Percentiles rank a stretch among this genome's conserved stretches.
Conservation (phyloP, 441 rosid genomes). For the Sinapis alba region DNA sequence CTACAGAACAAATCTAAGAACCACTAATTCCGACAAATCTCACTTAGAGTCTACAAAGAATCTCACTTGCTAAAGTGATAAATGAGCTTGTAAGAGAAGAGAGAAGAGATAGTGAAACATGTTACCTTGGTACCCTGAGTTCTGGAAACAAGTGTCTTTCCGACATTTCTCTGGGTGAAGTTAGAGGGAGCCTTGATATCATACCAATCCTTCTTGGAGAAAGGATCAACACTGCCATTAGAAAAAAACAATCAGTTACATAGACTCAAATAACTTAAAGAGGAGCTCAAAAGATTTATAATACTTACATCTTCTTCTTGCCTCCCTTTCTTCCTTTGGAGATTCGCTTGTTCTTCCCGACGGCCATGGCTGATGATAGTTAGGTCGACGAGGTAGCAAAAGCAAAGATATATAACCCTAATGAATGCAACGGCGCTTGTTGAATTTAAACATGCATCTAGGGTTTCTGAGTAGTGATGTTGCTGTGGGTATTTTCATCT, state of each 20-base stretch:
- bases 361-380: background rate
- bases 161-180: conserved; percentile 56
- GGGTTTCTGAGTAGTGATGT: too few species aligned
- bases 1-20: background rate
- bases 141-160: conserved; percentile 74
- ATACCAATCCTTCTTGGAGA: conserved; percentile 83
- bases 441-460: too few species aligned
- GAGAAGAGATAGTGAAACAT: background rate
- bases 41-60: too few species aligned
- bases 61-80: background rate
- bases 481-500: too few species aligned
- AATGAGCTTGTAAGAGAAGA: background rate
- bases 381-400: too few species aligned
- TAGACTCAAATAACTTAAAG: background rate
- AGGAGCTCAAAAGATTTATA: background rate
- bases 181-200: conserved; percentile 75
- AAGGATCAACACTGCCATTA: conserved; percentile 60
- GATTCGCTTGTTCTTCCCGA: background rate
- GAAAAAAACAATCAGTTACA: background rate
- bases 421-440: too few species aligned
- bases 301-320: background rate
- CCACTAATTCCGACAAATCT: background rate
- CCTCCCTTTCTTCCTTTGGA: conserved; percentile 7
- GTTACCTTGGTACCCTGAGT: conserved; percentile 81
- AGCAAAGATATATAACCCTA: too few species aligned